Evolutionary conservation across 225 moss, liverwort and hornwort genomes (phyloP).

Genomic region (Physcomitrium patens): DNA sequence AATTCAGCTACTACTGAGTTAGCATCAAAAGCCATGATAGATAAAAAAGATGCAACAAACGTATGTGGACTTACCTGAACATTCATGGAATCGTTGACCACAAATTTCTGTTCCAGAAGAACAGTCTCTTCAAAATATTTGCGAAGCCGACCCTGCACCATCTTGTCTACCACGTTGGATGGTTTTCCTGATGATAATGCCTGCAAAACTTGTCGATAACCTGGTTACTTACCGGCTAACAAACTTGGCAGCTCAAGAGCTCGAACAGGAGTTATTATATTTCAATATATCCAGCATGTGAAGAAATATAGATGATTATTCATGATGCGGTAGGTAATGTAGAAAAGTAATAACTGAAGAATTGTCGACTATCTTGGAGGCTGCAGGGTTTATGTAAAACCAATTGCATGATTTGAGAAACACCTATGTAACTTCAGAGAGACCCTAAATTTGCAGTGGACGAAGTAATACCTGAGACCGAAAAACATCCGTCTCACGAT

Average conservation of each 20-base stretch:
- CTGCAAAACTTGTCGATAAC: conserved; percentile 40
- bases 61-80: conserved; percentile 51
- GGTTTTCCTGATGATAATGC: conserved; percentile 90
- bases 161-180: conserved; percentile 79
- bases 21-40: neutral
- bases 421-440: conserved; percentile 2
- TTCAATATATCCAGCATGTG: neutral
- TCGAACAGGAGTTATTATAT: neutral
- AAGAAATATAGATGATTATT: neutral
- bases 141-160: conserved; percentile 87
- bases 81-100: conserved; percentile 76
- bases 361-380: neutral
- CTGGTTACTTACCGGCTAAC: neutral
- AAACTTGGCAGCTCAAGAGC: neutral
- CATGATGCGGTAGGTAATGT: neutral
- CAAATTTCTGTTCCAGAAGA: conserved; percentile 83
- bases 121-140: conserved; percentile 91
- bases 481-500: conserved; percentile 75
- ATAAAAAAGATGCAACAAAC: neutral
- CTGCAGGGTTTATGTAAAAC: neutral
- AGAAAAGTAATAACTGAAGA: conserved; percentile 6
- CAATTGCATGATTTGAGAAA: neutral
- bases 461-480: conserved; percentile 67
- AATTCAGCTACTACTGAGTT: neutral
- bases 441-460: neutral